Conservation (phyloP, 2,329 filamentous ascomycete species). For the Aspergillus uvarum region DNA sequence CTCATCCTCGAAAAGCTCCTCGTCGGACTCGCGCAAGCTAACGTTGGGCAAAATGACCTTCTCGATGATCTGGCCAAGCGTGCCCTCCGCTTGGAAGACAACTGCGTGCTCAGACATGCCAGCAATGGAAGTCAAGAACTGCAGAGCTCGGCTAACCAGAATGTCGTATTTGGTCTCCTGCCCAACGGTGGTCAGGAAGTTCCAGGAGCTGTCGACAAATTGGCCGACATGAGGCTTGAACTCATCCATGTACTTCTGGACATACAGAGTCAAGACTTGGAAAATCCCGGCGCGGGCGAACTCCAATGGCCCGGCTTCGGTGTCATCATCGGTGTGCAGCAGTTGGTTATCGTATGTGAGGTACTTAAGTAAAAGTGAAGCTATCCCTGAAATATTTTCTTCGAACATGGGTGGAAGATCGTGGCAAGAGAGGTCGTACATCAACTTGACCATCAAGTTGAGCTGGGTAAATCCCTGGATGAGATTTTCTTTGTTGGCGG, state of each 20-base stretch:
- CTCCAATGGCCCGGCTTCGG: constrained; percentile 80
- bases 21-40: constrained; percentile 83
- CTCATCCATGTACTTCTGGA: constrained; percentile 92
- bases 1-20: constrained; percentile 97
- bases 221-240: constrained; percentile 77
- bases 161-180: constrained; percentile 90
- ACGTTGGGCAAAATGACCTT: constrained; percentile 96
- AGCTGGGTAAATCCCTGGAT: constrained; percentile 80
- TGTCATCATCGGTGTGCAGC: constrained; percentile 82
- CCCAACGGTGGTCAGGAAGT: constrained; percentile 80
- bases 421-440: constrained; percentile 96
- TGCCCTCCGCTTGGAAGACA: constrained; percentile 78
- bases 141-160: constrained; percentile 88
- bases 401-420: constrained; percentile 94
- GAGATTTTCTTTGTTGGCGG: constrained; percentile 71
- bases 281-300: constrained; percentile 92
- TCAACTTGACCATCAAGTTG: constrained; percentile 84
- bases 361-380: constrained; percentile 84
- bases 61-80: constrained; percentile 83
- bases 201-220: constrained; percentile 91
- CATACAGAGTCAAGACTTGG: constrained; percentile 83
- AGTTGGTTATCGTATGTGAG: constrained; percentile 83
- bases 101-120: constrained; percentile 73
- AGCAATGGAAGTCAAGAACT: constrained; percentile 89
- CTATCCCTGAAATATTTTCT: constrained; percentile 76